Percentiles rank a stretch among this genome's conserved stretches.
Conservation (phyloP, 805 yeast genomes). For the Komagataella kurtzmanii region DNA sequence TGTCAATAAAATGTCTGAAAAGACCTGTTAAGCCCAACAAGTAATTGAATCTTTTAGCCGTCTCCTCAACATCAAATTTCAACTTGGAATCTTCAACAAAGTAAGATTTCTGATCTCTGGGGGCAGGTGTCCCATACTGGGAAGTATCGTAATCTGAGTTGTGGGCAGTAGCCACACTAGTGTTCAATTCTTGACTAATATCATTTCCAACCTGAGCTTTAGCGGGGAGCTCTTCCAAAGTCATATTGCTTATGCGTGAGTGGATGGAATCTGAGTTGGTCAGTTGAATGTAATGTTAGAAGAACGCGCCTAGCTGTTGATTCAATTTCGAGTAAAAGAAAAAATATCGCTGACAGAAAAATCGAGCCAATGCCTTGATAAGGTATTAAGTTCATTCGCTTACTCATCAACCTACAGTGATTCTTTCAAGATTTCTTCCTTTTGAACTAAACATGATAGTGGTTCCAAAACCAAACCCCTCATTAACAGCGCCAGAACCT, state of each 20-base stretch:
- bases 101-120: conserved; percentile 9
- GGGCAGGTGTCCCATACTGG: conserved; percentile 6
- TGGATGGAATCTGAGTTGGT: not conserved
- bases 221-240: not conserved
- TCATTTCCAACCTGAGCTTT: not conserved
- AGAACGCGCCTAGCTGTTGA: not conserved
- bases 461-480: conserved; percentile 3
- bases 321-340: not conserved
- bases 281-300: not conserved
- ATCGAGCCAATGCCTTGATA: not conserved
- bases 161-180: not conserved
- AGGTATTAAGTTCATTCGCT: not conserved
- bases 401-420: not conserved
- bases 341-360: not conserved
- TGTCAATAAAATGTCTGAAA: conserved; percentile 77
- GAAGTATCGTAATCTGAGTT: not conserved
- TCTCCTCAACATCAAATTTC: conserved; percentile 37
- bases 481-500: conserved; percentile 63
- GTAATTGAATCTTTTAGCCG: conserved; percentile 70
- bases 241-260: not conserved
- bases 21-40: conserved; percentile 72
- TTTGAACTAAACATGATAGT: not conserved
- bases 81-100: conserved; percentile 18
- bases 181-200: not conserved
- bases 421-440: not conserved